phyloP scores from a whole-genome alignment of 163 green algal genomes.

The Volvox carteri region DNA sequence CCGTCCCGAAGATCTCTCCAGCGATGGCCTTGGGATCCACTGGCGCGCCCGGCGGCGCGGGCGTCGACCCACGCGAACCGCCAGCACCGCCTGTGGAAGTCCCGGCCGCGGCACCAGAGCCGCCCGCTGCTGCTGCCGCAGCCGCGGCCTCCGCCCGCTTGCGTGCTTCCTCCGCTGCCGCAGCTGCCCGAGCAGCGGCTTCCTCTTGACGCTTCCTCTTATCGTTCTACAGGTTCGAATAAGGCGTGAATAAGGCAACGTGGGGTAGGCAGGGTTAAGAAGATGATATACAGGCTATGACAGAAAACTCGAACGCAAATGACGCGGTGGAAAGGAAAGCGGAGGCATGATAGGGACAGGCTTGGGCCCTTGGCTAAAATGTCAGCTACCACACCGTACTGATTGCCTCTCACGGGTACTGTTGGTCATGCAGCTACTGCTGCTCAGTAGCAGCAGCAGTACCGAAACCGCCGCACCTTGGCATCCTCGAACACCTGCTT shows the following conservation, averaged over 20 bases:
- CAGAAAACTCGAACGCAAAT: no score
- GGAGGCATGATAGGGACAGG: no score
- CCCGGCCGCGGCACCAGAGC: background rate
- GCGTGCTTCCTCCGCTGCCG: conserved; percentile 63
- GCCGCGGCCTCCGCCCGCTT: conserved; percentile 59
- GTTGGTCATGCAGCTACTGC: no score
- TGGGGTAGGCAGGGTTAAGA: no score
- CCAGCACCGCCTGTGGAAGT: background rate
- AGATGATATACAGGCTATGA: no score
- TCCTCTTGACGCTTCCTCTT: conserved; percentile 62
- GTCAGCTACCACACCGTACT: no score
- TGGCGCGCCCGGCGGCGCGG: background rate
- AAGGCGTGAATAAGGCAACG: no score
- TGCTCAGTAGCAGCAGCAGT: no score
- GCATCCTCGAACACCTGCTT: conserved; percentile 75
- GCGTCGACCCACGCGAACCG: background rate
- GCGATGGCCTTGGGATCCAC: conserved; percentile 38
- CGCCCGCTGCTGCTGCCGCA: background rate
- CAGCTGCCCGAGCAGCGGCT: conserved; percentile 47
- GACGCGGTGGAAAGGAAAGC: no score
- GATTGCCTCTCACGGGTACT: no score
- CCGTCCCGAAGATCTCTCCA: conserved; percentile 16
- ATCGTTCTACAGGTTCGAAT: conserved; percentile 42
- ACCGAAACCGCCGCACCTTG: conserved; percentile 58
- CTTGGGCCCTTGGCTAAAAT: no score